These are phyloP conservation scores for Cenchrus fungigraminus DNA, from an alignment of 176 grass and related monocot species.

Conservation along the genomic window DNA sequence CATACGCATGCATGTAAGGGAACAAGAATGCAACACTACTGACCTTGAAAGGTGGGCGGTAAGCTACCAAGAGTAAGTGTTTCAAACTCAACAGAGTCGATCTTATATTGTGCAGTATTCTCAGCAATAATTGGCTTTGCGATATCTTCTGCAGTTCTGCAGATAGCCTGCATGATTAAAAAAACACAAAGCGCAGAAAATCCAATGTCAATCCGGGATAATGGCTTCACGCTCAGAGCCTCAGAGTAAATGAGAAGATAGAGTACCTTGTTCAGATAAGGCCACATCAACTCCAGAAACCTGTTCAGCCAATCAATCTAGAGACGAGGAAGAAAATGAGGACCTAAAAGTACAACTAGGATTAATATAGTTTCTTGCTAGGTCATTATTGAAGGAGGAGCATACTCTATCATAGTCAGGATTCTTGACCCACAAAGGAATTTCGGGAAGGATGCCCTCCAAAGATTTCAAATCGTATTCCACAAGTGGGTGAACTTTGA, in stretches of 20 bases:
- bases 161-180: constrained; percentile 66
- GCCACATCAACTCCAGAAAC: constrained; percentile 91
- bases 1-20: background rate
- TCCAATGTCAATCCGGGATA: constrained; percentile 28
- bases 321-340: constrained; percentile 32
- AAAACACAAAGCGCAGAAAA: constrained; percentile 32
- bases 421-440: constrained; percentile 96
- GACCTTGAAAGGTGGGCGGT: constrained; percentile 94
- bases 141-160: constrained; percentile 79
- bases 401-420: constrained; percentile 95
- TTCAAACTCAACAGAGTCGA: constrained; percentile 89
- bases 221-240: constrained; percentile 13
- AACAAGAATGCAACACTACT: constrained; percentile 25
- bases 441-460: constrained; percentile 86
- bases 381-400: background rate
- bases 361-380: constrained; percentile 9
- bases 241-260: constrained; percentile 23
- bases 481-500: constrained; percentile 66
- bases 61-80: constrained; percentile 81
- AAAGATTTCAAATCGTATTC: constrained; percentile 80
- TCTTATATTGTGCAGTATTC: constrained; percentile 77
- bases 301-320: constrained; percentile 99
- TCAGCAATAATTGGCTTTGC: constrained; percentile 94
- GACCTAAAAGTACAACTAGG: constrained; percentile 5
- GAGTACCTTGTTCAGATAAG: constrained; percentile 88